Evolutionary conservation across 164 flowering plant genomes (phyloP), one percentile per base, ranked within the genome.

Genomic region (Taxillus chinensis): DNA sequence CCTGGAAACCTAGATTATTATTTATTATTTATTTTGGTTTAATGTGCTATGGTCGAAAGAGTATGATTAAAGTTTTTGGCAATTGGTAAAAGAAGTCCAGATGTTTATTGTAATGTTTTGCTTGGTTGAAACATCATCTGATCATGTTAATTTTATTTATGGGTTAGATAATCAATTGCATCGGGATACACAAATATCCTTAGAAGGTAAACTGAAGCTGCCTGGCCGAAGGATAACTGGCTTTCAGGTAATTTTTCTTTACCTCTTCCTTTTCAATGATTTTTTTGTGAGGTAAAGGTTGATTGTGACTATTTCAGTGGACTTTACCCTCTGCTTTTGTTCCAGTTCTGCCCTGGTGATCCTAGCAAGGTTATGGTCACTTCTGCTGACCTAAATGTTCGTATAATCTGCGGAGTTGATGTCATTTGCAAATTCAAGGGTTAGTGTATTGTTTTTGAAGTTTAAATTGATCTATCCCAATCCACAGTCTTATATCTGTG

Each of bases 301-400:
- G 27, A 27, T 27, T 27, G 27, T 27, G 27, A 3, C 27, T 27
- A 27, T 27, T 27, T 37, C n/a, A 5, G 5, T n/a, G 27, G 27
- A 42, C 53, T 61, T 27, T 62, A 43, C 43, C n/a, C 3, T 4
- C 10, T 46, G 12, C 7, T 10, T 14, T 45, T 41, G 38, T 37
- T 71, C 27, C 85, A 90, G 96, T 87, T 83, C 64, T 78, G 70
- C n/a, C 91, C 95, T 14, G 70, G 48, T n/a, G 86, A 86, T 52
- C 73, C 79, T 7, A 70, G 76, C 65, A 79, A 78, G 75, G 71
- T 90, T 1, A 70, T 84, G 77, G 86, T 90, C 60, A 78, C 84
- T 63, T 82, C 83, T 69, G 96, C 90, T 66, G 96, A 90, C 80
- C 79, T 88, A 27, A 70, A 66, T 59, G 78, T 87, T 41, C 72